phyloP scores from a whole-genome alignment of 345 rosid species.

The Eucalyptus fibrosa region DNA sequence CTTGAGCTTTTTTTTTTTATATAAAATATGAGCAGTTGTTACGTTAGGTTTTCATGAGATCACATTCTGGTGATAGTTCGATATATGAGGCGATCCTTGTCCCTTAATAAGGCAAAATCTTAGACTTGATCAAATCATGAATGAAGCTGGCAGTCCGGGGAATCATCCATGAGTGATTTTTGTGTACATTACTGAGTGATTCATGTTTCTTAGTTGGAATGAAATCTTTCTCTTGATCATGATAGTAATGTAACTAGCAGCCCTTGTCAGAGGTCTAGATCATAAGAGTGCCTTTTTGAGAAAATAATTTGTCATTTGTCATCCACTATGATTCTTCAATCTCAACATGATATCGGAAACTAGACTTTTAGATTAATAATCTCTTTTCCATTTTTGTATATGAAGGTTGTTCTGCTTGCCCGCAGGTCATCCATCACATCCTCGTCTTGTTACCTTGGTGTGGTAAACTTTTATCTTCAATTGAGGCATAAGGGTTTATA shows the following conservation, averaged over 20 bases:
- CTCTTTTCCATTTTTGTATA: too few relatives aligned
- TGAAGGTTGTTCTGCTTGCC: too few relatives aligned
- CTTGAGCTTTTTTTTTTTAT: neutral
- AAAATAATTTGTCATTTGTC: neutral
- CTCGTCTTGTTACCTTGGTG: too few relatives aligned
- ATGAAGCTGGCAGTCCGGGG: neutral
- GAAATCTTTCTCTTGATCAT: neutral
- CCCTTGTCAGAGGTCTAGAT: neutral
- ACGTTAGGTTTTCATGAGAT: neutral
- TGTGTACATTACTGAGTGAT: neutral
- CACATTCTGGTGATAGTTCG: neutral
- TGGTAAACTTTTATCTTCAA: too few relatives aligned
- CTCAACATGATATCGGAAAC: too few relatives aligned
- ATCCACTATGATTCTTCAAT: neutral
- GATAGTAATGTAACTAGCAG: neutral
- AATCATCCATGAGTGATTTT: neutral
- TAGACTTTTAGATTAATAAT: too few relatives aligned
- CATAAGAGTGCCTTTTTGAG: neutral
- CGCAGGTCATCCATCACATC: too few relatives aligned
- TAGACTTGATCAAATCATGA: neutral
- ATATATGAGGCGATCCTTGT: neutral
- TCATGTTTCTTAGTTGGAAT: neutral
- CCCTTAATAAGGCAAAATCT: neutral
- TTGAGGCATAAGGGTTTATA: too few relatives aligned
- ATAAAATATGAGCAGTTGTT: neutral